A percentile compares a stretch with the other conserved stretches of the same genome.
These are phyloP conservation scores for Plasmopara viticola DNA, from an alignment of 352 stramenopile species.

Conservation along the genomic window DNA sequence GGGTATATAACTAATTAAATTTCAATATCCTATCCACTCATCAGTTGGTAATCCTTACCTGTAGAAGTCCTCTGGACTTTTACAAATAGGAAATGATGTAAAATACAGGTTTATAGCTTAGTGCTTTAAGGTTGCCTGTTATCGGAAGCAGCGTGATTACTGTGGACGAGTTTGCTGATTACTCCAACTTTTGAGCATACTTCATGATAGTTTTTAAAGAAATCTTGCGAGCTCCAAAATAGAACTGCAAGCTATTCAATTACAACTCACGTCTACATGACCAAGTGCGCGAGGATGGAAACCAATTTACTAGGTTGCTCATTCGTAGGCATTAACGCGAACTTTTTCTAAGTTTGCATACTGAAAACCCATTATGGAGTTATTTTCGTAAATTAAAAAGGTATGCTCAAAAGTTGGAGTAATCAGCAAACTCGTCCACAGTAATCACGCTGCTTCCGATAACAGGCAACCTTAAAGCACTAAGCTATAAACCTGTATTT, in stretches of 20 bases:
- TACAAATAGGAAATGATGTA: conserved; percentile 84
- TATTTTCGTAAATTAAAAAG: too few relatives aligned
- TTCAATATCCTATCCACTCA: conserved; percentile 26
- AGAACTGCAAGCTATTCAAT: too few relatives aligned
- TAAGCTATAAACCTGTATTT: conserved; percentile 66
- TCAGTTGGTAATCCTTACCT: conserved; percentile 84
- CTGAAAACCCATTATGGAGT: too few relatives aligned
- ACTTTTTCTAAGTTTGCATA: too few relatives aligned
- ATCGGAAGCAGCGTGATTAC: conserved; percentile 76
- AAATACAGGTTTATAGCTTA: conserved; percentile 65
- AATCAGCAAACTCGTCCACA: conserved; percentile 64
- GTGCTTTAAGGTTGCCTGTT: conserved; percentile 71
- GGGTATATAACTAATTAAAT: conserved; percentile 3
- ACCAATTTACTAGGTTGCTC: too few relatives aligned
- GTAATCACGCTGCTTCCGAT: conserved; percentile 76
- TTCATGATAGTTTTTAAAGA: too few relatives aligned
- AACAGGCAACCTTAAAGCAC: conserved; percentile 71
- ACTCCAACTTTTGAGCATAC: conserved; percentile 18
- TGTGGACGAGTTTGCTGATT: conserved; percentile 64
- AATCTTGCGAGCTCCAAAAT: too few relatives aligned
- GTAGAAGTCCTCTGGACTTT: conserved; percentile 48
- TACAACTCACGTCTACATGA: too few relatives aligned
- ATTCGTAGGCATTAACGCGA: too few relatives aligned
- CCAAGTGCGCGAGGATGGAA: too few relatives aligned
- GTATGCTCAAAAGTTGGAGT: conserved; percentile 25